Percentiles rank a stretch among this genome's conserved stretches.
Evolutionary conservation across 257 asterid species (phyloP).

Genomic region (Capsicum baccatum): DNA sequence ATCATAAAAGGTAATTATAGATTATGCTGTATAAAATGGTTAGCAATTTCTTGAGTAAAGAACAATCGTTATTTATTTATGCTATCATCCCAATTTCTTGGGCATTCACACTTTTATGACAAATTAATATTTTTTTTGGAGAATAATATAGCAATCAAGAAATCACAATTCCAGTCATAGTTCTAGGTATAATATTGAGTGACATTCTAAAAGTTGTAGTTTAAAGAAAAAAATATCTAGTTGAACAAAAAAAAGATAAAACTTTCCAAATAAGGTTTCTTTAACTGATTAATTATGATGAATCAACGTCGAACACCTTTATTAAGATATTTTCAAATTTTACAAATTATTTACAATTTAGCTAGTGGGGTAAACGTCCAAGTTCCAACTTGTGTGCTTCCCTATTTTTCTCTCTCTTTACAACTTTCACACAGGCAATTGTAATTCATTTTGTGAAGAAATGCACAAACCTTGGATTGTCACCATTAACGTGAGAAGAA

Average conservation of each 20-base stretch:
- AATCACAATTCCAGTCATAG: not conserved
- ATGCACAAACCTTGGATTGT: no score
- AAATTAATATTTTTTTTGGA: no score
- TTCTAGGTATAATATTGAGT: not conserved
- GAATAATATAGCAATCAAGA: not conserved
- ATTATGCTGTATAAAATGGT: not conserved
- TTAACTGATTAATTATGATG: no score
- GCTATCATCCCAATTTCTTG: not conserved
- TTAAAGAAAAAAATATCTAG: no score
- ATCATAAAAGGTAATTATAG: not conserved
- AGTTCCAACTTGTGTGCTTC: not conserved
- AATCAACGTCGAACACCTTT: not conserved
- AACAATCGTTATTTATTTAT: not conserved
- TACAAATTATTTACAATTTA: no score
- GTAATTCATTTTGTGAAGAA: no score
- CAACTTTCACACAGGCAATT: no score
- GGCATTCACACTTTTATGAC: not conserved
- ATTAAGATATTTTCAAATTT: not conserved
- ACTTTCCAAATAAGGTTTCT: not conserved
- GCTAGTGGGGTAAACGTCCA: not conserved
- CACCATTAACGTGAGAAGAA: no score
- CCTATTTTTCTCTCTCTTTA: not conserved
- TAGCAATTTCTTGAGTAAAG: no score
- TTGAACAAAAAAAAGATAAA: not conserved
- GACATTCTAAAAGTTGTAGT: not conserved